Evolutionary conservation across 345 rosid species (phyloP), one percentile per base, ranked within the genome.

Genomic region (Heritiera fomes): DNA sequence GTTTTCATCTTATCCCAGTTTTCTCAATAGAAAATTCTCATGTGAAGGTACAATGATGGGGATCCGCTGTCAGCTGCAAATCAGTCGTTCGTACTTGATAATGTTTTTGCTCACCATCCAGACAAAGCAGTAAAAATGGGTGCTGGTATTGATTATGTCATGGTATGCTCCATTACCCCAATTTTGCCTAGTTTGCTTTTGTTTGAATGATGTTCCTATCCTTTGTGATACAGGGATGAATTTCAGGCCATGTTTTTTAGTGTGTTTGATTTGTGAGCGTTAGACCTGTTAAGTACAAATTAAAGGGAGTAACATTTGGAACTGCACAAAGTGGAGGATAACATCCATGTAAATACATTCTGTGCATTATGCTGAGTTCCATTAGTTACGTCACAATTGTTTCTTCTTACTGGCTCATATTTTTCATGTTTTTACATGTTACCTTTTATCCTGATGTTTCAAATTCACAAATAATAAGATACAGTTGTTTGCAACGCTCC

Each of bases 1-100:
- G 6, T 41, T 43, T 62, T 43, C 18, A 10, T 56, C 53, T 73
- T 68, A 41, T 49, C 34, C 38, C 14, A 52, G 50, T 77, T 56
- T 79, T 45, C 62, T 83, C 47, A 84, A 60, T 34, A 56, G 78
- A 59, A 20, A 69, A 30, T 77, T 84, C 59, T 68, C 76, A 40
- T 82, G 73, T 87, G 79, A 78, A 94, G 98, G 90, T 90, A 89
- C 88, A 88, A 85, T 52, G 98, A 96, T 80, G 94, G 93, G 68
- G 95, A 91, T 81, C 91, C 90, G 12, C 81, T 94, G 56, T 85
- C 98, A 4, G 89, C 90, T 18, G 90, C 84, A 18, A 95, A 96
- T 63, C 91, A 94, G 72, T 78, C 86, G 2, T 91, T 78, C 59
- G 78, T 92, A 5, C 78, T 91, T 4, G 98, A 94, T 47, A 84